Base-by-base conservation (phyloP, 495 filamentous ascomycete species). In the Tuber indicum region DNA sequence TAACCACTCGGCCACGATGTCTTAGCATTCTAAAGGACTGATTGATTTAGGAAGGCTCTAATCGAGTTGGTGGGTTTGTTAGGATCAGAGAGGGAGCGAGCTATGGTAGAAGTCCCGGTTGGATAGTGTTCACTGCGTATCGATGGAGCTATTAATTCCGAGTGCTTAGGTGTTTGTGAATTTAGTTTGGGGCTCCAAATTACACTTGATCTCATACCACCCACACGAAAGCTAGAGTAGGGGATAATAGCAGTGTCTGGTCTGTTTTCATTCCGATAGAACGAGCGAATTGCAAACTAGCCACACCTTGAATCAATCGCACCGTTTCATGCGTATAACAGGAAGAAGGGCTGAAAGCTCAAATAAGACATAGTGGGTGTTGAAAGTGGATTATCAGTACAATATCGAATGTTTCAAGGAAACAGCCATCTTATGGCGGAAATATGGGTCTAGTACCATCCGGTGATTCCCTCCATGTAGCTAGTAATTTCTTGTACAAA, bases 1-100 rank as follows among this genome's bases (percentile, higher is more conserved):
- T 77, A 77, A 76, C 76, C 72, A 17, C 76, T 77, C 76, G 74
- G 62, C 74, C 62, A 71, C 62, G 45, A 76, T 76, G 45, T 77
- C 76, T 46, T 36, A 36, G 6, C 16, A 12, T 23, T 21, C 19
- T 21, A 2, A 47, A 21, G 47, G 19, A 49, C 47, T 3, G 8
- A 23, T 49, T 23, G 47, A 49, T 8, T 23, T 21, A 23, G 21
- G 47, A 49, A 49, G 21, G 19, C 7, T 7, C 7, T 23, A 49
- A 17, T 49, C 0, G 47, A 17, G 47, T 49, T 49, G 19, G 47
- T 16, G 1, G 39, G 4, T 41, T 41, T 41, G 39, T 41, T 41
- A 41, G 39, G 39, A 41, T 41, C 1, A 41, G 39, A 5, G 39
- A 41, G 39, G 39, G 39, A 3, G 39, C 39, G 39, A 41, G 39